Percentiles rank a stretch among this genome's conserved stretches.
These are phyloP conservation scores for Coemansia sp. DNA, from an alignment of 192 early-diverging fungal genomes.

Conservation along the genomic window DNA sequence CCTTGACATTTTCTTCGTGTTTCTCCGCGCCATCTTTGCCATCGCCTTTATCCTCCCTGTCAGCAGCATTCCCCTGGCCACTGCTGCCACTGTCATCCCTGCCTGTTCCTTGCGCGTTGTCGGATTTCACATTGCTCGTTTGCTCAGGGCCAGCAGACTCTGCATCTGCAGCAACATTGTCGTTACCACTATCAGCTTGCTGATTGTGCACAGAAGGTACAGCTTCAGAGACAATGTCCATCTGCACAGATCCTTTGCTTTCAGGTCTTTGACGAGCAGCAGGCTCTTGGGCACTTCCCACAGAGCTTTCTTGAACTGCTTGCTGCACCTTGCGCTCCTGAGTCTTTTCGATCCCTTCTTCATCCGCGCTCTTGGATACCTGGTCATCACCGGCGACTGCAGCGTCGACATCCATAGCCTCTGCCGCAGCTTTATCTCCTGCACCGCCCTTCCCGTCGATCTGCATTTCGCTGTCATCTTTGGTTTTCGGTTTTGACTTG, in stretches of 20 bases:
- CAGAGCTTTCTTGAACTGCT: neutral
- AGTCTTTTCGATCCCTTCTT: neutral
- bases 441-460: neutral
- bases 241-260: neutral
- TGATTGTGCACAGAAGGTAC: neutral
- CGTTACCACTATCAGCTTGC: neutral
- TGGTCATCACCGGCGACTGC: neutral
- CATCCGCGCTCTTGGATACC: neutral
- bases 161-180: neutral
- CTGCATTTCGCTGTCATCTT: neutral
- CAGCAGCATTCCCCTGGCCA: neutral
- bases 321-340: neutral
- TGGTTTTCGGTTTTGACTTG: neutral
- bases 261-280: neutral
- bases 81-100: neutral
- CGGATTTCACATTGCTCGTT: neutral
- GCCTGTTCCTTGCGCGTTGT: neutral
- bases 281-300: neutral
- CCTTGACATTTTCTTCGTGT: neutral
- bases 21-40: too few species aligned
- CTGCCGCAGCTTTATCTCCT: neutral
- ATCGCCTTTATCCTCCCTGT: neutral
- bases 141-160: neutral
- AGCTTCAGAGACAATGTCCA: neutral
- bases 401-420: neutral